Conservation (phyloP, 2,329 filamentous ascomycete species). For the Colletotrichum agaves region DNA sequence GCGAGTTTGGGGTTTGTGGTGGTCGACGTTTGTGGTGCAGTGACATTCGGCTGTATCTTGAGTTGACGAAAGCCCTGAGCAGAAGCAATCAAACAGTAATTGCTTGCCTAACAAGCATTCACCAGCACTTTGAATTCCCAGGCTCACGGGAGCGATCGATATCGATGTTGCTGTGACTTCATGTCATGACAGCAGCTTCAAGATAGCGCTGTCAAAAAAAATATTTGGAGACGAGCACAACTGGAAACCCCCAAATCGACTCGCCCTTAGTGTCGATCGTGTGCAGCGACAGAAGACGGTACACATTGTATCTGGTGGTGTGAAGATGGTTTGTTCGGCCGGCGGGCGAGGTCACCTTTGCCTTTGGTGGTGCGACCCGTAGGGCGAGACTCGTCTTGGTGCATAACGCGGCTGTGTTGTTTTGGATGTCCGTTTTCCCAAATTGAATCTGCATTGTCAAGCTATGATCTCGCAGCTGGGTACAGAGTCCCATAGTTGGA, state of each 20-base stretch:
- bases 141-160: neutral
- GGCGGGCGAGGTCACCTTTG: constrained; percentile 13
- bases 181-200: neutral
- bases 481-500: no score
- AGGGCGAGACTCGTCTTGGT: neutral
- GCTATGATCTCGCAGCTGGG: no score
- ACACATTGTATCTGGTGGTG: neutral
- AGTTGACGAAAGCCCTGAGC: constrained; percentile 1
- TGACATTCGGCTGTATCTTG: constrained; percentile 12
- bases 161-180: constrained; percentile 14
- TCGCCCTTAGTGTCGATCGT: neutral
- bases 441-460: no score
- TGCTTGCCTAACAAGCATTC: constrained; percentile 14
- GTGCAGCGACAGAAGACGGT: neutral
- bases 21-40: constrained; percentile 7
- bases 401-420: no score
- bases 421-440: no score
- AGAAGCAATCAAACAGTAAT: constrained; percentile 12
- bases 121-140: constrained; percentile 2
- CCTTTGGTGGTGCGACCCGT: neutral
- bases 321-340: neutral
- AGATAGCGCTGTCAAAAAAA: neutral
- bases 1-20: constrained; percentile 12
- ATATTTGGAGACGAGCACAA: neutral
- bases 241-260: neutral